Percentiles rank a stretch among this genome's conserved stretches.
Evolutionary conservation across 2,329 filamentous ascomycete species (phyloP).

Genomic region (Phaeomoniella chlamydospora): DNA sequence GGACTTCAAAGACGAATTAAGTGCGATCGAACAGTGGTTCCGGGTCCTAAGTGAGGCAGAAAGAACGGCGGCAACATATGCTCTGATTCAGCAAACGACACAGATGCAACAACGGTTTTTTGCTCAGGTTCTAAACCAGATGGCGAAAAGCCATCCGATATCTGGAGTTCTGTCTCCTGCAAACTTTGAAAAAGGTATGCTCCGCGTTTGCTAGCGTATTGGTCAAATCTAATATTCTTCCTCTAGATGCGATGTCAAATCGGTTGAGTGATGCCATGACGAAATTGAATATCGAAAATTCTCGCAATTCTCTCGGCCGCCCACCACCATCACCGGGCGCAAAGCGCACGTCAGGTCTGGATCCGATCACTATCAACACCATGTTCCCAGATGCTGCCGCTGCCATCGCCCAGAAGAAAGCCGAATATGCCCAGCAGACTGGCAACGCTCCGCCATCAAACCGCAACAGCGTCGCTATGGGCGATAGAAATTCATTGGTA

Average conservation of each 20-base stretch:
- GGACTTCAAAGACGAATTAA: conserved; percentile 98
- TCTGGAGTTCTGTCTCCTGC: conserved; percentile 87
- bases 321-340: conserved; percentile 62
- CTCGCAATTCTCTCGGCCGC: conserved; percentile 73
- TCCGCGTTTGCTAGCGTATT: conserved; percentile 1
- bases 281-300: conserved; percentile 77
- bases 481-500: conserved; percentile 59
- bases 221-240: too few species aligned
- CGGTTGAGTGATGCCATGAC: conserved; percentile 93
- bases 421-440: conserved; percentile 90
- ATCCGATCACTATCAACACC: conserved; percentile 84
- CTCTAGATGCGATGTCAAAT: conserved; percentile 88
- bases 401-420: conserved; percentile 94
- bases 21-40: conserved; percentile 99
- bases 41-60: conserved; percentile 93
- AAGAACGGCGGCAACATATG: conserved; percentile 86
- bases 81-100: conserved; percentile 91
- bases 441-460: conserved; percentile 82
- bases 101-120: conserved; percentile 99
- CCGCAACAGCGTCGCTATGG: conserved; percentile 73
- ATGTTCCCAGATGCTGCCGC: conserved; percentile 99
- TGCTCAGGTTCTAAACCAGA: conserved; percentile 95
- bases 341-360: conserved; percentile 90
- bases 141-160: conserved; percentile 97
- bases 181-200: conserved; percentile 85